phyloP scores from a whole-genome alignment of 2,329 filamentous ascomycete genomes.

The Aspergillus uvarum region DNA sequence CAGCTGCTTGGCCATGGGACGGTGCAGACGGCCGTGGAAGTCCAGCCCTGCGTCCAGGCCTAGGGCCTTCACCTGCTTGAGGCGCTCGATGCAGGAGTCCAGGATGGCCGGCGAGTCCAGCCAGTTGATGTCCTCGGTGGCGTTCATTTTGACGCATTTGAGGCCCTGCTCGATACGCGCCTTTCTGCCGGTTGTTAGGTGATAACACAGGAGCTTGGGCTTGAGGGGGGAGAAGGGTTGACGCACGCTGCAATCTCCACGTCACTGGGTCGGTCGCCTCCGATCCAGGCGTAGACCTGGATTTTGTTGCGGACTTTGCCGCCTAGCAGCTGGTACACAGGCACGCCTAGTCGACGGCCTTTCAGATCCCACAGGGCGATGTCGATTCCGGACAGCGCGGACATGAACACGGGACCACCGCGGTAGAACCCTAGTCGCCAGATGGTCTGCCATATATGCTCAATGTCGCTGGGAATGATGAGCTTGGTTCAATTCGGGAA shows the following conservation, averaged over 20 bases:
- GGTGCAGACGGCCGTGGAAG: constrained; percentile 75
- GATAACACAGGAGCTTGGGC: no score
- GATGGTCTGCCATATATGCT: constrained; percentile 75
- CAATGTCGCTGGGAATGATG: constrained; percentile 62
- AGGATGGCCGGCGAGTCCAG: constrained; percentile 69
- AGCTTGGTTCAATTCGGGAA: not conserved
- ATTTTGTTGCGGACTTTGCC: constrained; percentile 69
- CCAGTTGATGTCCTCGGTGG: constrained; percentile 73
- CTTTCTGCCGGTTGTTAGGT: constrained; percentile 43
- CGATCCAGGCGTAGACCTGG: constrained; percentile 76
- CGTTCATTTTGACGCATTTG: constrained; percentile 70
- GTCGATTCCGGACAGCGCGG: constrained; percentile 72
- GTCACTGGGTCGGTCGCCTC: constrained; percentile 68
- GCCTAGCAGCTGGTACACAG: constrained; percentile 71
- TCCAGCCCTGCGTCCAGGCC: constrained; percentile 74
- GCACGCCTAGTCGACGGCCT: constrained; percentile 62
- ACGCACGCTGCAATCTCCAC: constrained; percentile 59
- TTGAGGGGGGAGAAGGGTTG: not conserved
- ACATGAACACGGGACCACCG: constrained; percentile 78
- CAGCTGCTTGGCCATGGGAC: constrained; percentile 76
- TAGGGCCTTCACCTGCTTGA: constrained; percentile 66
- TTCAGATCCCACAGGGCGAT: constrained; percentile 81
- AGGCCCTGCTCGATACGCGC: constrained; percentile 41
- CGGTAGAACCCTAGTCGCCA: constrained; percentile 74
- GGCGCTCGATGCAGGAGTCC: constrained; percentile 63